A percentile compares a stretch with the other conserved stretches of the same genome.
Evolutionary conservation across 345 rosid species (phyloP).

Genomic region (Rhizophora mangle): DNA sequence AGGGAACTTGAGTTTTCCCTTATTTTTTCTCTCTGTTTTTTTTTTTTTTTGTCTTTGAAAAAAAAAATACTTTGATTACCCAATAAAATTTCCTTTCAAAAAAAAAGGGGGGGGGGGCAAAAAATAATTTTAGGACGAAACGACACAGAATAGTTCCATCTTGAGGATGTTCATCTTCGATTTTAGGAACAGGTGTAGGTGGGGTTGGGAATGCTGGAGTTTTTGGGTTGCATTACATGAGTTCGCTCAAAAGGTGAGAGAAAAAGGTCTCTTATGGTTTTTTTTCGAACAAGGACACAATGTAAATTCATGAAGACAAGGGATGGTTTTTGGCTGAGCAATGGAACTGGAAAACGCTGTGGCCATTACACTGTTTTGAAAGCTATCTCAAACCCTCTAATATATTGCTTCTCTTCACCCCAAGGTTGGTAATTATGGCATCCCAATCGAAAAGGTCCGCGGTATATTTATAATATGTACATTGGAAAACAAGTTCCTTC

Average conservation of each 20-base stretch:
- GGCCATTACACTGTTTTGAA: constrained; percentile 36
- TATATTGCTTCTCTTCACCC: constrained; percentile 15
- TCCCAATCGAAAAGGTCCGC: no score
- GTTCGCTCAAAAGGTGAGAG: constrained; percentile 18
- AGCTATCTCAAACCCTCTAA: constrained; percentile 37
- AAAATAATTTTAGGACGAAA: not conserved
- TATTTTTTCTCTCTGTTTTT: no score
- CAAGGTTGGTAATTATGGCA: constrained; percentile 18
- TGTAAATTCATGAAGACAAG: constrained; percentile 19
- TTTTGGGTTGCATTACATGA: constrained; percentile 17
- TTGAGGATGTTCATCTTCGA: constrained; percentile 14
- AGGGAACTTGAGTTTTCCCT: no score
- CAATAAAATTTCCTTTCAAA: not conserved
- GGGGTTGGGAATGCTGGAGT: constrained; percentile 7
- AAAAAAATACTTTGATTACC: no score
- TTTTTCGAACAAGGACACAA: constrained; percentile 28
- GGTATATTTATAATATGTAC: no score
- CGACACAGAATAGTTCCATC: constrained; percentile 26
- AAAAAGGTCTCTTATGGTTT: constrained; percentile 11
- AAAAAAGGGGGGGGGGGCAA: not conserved
- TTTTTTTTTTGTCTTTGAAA: no score
- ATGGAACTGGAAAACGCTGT: constrained; percentile 33
- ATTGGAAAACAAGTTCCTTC: no score
- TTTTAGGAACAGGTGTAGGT: constrained; percentile 10
- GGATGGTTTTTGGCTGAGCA: constrained; percentile 27